Conservation (phyloP, 805 yeast species). For the Saccharomycodes ludwigii region DNA sequence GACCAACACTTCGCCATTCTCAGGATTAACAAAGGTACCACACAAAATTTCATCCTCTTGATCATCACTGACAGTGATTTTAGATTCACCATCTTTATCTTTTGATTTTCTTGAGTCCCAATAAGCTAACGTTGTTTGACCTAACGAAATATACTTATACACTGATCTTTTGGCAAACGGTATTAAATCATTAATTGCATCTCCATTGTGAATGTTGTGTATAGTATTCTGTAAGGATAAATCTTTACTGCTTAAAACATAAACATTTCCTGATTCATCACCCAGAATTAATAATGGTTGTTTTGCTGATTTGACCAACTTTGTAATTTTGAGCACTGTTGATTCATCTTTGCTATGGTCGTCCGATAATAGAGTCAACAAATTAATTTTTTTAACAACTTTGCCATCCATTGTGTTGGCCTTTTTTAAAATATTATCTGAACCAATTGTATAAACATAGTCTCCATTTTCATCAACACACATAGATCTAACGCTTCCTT, state of each 20-base stretch:
- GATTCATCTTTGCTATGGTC: constrained; percentile 3
- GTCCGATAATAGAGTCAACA: constrained; percentile 9
- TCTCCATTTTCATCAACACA: constrained; percentile 43
- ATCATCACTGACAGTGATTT: constrained; percentile 59
- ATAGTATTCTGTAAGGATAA: constrained; percentile 39
- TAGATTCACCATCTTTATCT: constrained; percentile 27
- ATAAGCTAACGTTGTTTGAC: constrained; percentile 69
- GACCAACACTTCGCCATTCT: constrained; percentile 48
- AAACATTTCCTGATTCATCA: constrained; percentile 56
- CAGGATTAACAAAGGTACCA: constrained; percentile 54
- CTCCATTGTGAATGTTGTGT: constrained; percentile 50
- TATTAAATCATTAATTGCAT: constrained; percentile 62
- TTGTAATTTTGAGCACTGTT: constrained; percentile 20
- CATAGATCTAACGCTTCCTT: constrained; percentile 71
- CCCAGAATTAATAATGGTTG: constrained; percentile 39
- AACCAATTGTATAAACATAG: constrained; percentile 56
- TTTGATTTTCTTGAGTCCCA: constrained; percentile 57
- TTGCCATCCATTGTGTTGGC: constrained; percentile 64
- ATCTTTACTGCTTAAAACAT: constrained; percentile 47
- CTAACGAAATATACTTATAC: constrained; percentile 68
- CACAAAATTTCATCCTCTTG: constrained; percentile 89
- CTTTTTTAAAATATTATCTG: constrained; percentile 67
- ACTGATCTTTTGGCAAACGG: constrained; percentile 54
- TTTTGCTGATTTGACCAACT: constrained; percentile 22
- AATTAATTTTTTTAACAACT: constrained; percentile 43